Percentiles rank a stretch among this genome's conserved stretches.
These are phyloP conservation scores for Atkinsonella hypoxylon DNA, from an alignment of 2,329 filamentous ascomycete species.

Conservation along the genomic window DNA sequence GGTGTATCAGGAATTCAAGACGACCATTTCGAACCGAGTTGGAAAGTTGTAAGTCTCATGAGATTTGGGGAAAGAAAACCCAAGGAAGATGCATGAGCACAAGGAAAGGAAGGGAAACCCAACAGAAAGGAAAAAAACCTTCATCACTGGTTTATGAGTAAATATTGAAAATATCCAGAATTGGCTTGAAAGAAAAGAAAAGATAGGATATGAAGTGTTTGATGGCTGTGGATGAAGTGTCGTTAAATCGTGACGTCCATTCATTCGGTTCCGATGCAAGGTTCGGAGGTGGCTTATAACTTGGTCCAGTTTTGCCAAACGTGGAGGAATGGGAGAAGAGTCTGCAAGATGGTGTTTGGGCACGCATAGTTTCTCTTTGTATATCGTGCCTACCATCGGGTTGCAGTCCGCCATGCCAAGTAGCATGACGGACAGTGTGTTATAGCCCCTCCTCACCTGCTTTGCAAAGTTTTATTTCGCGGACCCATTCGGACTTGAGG, in stretches of 20 bases:
- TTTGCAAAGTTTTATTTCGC: constrained; percentile 94
- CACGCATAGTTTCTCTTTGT: not conserved
- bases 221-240: constrained; percentile 8
- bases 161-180: not conserved
- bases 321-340: constrained; percentile 8
- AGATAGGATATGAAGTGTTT: not conserved
- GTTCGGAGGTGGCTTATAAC: constrained; percentile 5
- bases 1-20: constrained; percentile 4
- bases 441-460: constrained; percentile 91
- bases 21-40: constrained; percentile 1
- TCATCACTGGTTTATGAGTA: constrained; percentile 3
- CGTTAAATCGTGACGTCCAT: constrained; percentile 9
- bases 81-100: not conserved
- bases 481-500: constrained; percentile 96
- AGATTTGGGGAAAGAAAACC: not conserved
- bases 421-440: constrained; percentile 18
- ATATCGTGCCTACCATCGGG: constrained; percentile 9
- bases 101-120: constrained; percentile 10
- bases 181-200: not conserved
- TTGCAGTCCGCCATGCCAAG: constrained; percentile 18
- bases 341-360: constrained; percentile 14
- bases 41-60: not conserved
- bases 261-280: constrained; percentile 1
- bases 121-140: constrained; percentile 10
- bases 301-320: constrained; percentile 8